Evolutionary conservation across 2,329 filamentous ascomycete genomes (phyloP), one percentile per base, ranked within the genome.

Genomic region (Penicillium sp.): DNA sequence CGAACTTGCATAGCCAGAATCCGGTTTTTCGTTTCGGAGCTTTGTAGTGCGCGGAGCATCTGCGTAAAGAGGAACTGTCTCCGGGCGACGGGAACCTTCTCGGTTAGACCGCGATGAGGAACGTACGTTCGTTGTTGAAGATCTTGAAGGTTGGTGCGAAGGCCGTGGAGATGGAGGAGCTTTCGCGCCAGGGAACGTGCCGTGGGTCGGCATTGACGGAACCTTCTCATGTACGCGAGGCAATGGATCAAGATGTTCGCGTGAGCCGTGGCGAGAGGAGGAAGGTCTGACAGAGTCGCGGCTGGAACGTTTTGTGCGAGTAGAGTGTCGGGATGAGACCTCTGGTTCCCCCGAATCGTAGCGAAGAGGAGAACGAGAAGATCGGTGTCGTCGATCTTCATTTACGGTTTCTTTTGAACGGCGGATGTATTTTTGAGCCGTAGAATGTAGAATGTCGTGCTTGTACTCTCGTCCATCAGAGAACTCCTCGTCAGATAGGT

Each of bases 1-100:
- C 9, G 80, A 78, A 65, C 78, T 82, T 6, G 78, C 81, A 60
- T 82, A 81, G 3, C 78, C 79, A 3, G 80, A 82, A 59, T 82
- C 80, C 31, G 77, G 72, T 47, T 72, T 72, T 35, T 80, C 74
- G 31, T 70, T 70, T 57, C 76, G 75, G 47, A 76, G 60, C 52
- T 77, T 80, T 11, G 78, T 76, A 2, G 75, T 68, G 46, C 77
- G 75, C 13, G 73, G 70, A 6, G 66, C 54, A 3, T 69, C 57
- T n/a, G 71, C 67, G 23, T 70, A 70, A 35, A 67, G 46, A 13
- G 76, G 66, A 9, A 70, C 70, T 21, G 71, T 67, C 63, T 66
- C 70, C 35, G 61, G 75, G 52, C 62, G 71, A 55, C 63, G 60
- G 29, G 74, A 70, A 29, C 60, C 60, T 60, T 76, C 69, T n/a